Conservation (phyloP, 2,329 filamentous ascomycete species). For the Penicillium paneum region DNA sequence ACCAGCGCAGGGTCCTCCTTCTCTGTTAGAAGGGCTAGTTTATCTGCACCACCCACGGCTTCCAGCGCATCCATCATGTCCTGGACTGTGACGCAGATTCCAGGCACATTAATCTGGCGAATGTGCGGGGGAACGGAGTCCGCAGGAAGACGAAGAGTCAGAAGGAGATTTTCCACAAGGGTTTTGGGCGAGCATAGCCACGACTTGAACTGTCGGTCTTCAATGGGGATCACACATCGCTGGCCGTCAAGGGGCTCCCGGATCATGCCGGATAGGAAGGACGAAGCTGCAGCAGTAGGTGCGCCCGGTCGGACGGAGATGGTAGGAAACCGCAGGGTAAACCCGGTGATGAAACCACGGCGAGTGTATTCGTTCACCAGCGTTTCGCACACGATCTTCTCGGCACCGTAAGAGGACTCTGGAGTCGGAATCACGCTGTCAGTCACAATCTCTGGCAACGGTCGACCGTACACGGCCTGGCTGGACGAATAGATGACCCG, state of each 20-base stretch:
- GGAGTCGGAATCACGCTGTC: conserved; percentile 56
- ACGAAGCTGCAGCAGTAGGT: conserved; percentile 61
- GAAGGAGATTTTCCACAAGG: conserved; percentile 53
- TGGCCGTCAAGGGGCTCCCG: conserved; percentile 59
- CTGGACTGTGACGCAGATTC: conserved; percentile 51
- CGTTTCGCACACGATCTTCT: conserved; percentile 62
- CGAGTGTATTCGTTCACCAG: conserved; percentile 63
- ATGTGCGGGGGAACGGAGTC: conserved; percentile 44
- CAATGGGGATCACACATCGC: conserved; percentile 52
- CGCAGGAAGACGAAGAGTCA: conserved; percentile 45
- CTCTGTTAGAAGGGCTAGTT: conserved; percentile 51
- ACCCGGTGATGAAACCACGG: conserved; percentile 56
- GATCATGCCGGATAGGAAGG: conserved; percentile 62
- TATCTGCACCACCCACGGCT: conserved; percentile 54
- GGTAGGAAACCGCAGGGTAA: conserved; percentile 59
- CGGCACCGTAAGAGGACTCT: conserved; percentile 60
- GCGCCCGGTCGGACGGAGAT: conserved; percentile 60
- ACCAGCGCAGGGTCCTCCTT: conserved; percentile 51
- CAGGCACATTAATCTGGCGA: conserved; percentile 58
- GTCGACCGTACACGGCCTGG: conserved; percentile 62
- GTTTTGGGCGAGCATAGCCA: conserved; percentile 56
- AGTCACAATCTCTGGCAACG: conserved; percentile 53
- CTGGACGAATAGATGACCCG: conserved; percentile 61
- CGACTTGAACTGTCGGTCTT: conserved; percentile 50
- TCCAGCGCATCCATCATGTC: conserved; percentile 57